Evolutionary conservation across 345 rosid genomes (phyloP).

Genomic region (Gossypium stocksii): DNA sequence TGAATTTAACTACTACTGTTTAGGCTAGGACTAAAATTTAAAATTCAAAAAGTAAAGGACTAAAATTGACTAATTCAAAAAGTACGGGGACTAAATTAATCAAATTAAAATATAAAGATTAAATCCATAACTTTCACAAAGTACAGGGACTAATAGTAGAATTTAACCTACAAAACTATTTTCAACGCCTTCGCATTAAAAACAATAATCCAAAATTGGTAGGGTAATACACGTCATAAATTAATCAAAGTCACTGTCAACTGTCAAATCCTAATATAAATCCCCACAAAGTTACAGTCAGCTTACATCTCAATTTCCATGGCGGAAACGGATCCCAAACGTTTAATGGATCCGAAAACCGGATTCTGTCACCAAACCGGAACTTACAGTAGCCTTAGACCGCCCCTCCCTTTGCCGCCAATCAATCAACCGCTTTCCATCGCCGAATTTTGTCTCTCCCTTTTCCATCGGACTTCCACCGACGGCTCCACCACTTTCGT

Average conservation of each 20-base stretch:
- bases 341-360: slow-evolving; percentile 30
- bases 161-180: too few species aligned
- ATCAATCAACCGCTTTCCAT: slow-evolving; percentile 40
- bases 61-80: too few species aligned
- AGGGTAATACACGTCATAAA: too few species aligned
- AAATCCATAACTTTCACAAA: too few species aligned
- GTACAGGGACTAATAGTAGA: too few species aligned
- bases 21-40: too few species aligned
- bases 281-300: neutral
- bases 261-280: neutral
- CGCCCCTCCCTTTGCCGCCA: slow-evolving; percentile 48
- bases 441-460: slow-evolving; percentile 37
- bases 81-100: too few species aligned
- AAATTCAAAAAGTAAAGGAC: too few species aligned
- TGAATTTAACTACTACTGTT: too few species aligned
- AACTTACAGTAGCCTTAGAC: slow-evolving; percentile 48
- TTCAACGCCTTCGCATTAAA: too few species aligned
- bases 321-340: neutral
- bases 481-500: slow-evolving; percentile 31
- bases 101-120: too few species aligned
- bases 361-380: slow-evolving; percentile 51
- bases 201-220: too few species aligned
- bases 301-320: neutral
- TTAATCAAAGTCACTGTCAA: neutral
- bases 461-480: slow-evolving; percentile 34